These are phyloP conservation scores for Letharia columbiana DNA, from an alignment of 495 filamentous ascomycete genomes.

Conservation along the genomic window DNA sequence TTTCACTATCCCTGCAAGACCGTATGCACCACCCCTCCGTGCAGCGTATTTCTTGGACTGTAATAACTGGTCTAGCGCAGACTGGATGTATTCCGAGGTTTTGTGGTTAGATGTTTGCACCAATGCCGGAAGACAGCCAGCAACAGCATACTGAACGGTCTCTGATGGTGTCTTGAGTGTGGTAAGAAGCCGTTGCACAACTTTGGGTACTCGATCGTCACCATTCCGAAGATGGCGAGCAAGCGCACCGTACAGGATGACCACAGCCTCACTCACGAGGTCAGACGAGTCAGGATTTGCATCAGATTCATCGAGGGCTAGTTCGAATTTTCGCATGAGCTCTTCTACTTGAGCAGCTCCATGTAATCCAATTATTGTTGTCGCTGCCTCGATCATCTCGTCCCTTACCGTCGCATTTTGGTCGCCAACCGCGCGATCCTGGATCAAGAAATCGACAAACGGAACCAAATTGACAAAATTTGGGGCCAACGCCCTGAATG, in stretches of 20 bases:
- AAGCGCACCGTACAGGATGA: slow-evolving; percentile 91
- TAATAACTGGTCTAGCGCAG: slow-evolving; percentile 69
- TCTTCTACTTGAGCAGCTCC: slow-evolving; percentile 75
- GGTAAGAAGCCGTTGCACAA: slow-evolving; percentile 71
- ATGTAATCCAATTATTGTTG: slow-evolving; percentile 65
- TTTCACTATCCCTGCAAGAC: slow-evolving; percentile 79
- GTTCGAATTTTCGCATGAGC: slow-evolving; percentile 86
- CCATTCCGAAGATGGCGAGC: slow-evolving; percentile 77
- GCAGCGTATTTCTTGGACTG: slow-evolving; percentile 82
- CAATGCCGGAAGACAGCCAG: slow-evolving; percentile 84
- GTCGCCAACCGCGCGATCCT: slow-evolving; percentile 74
- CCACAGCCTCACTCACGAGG: slow-evolving; percentile 88
- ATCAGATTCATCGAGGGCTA: slow-evolving; percentile 70
- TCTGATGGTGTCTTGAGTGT: slow-evolving; percentile 95
- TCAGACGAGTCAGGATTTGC: slow-evolving; percentile 70
- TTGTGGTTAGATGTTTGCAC: slow-evolving; percentile 71
- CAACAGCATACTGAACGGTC: slow-evolving; percentile 90
- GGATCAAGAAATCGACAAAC: slow-evolving; percentile 78
- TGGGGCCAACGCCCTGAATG: slow-evolving; percentile 70
- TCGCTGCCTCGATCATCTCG: slow-evolving; percentile 92
- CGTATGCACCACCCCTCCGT: slow-evolving; percentile 88
- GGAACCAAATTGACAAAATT: slow-evolving; percentile 61
- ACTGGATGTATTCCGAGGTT: slow-evolving; percentile 67
- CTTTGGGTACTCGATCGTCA: slow-evolving; percentile 73
- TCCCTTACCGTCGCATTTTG: slow-evolving; percentile 63